Base-by-base conservation (phyloP, 176 grass and related monocot species). In the Elymus sibiricus region DNA sequence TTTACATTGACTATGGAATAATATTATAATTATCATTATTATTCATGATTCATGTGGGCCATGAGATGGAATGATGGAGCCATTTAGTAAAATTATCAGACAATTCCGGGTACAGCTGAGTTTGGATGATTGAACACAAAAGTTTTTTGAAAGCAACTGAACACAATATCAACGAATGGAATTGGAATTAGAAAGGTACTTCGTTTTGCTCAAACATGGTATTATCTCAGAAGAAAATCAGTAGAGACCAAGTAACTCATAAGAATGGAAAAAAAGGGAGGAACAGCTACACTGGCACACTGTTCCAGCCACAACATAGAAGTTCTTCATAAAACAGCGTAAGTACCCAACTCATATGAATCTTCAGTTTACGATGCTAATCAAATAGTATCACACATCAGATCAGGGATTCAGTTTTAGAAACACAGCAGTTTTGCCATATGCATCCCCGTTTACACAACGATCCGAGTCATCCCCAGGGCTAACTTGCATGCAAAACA, bases 1-100 rank as follows among this genome's bases (percentile, higher is more conserved):
- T 86, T 83, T 87, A 70, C 9, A 64, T 16, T 83, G 7, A 59
- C 29, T 21, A 80, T 29, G 56, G 19, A 56, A 77, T 25, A 27
- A 64, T 31, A 73, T 79, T 19, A 22, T 58, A 22, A 9, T 58
- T 22, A 58, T 58, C 21, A 58, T 56, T 40, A 73, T 84, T 19
- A 17, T 49, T 55, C 25, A 53, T 81, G 21, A 58, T n/a, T 58
- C 12, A 70, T 38, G 29, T 56, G 46, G 26, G 15, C 44, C 61
- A 67, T 37, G 32, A 37, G 34, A 44, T 22, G 22, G 27, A 35
- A 39, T 64, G 34, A 74, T 15, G 6, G 17, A 43, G n/a, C 76
- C 49, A 35, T 14, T 32, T 34, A 6, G 63, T 31, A 68, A 46
- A 47, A 63, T 6, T 7, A 74, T 73, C 42, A 5, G 0, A 34